Evolutionary conservation across 2,329 filamentous ascomycete genomes (phyloP).

Genomic region (Colletotrichum camelliae): DNA sequence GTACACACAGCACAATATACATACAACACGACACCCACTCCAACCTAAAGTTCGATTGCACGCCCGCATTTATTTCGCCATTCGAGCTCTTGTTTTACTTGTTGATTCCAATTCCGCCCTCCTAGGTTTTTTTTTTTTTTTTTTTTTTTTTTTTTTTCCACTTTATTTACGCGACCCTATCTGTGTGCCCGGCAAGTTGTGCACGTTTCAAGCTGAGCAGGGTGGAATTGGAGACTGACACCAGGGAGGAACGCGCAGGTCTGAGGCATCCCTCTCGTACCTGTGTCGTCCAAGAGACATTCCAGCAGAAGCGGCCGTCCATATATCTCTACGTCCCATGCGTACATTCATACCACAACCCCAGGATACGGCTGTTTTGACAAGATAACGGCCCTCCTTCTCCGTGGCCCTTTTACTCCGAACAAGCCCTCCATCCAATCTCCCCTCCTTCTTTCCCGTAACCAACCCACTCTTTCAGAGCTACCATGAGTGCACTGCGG

Average conservation of each 20-base stretch:
- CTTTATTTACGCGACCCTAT: background rate
- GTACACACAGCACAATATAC: background rate
- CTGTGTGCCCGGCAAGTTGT: background rate
- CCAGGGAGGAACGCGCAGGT: constrained; percentile 18
- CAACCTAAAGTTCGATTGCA: background rate
- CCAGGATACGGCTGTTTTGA: background rate
- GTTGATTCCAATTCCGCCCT: background rate
- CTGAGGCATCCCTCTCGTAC: constrained; percentile 19
- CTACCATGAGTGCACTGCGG: background rate
- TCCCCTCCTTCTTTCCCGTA: background rate
- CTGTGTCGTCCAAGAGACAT: constrained; percentile 18
- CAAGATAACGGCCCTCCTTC: background rate
- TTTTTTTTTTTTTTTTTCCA: background rate
- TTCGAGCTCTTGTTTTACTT: background rate
- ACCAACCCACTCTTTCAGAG: background rate
- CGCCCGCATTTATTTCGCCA: background rate
- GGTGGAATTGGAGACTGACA: constrained; percentile 2
- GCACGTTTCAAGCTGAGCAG: background rate
- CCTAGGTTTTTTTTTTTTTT: background rate
- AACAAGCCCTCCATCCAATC: background rate
- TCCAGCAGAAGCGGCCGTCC: constrained; percentile 4
- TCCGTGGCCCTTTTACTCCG: background rate
- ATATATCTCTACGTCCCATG: constrained; percentile 3
- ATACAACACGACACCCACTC: background rate
- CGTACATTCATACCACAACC: background rate